Evolutionary conservation across 257 asterid genomes (phyloP), one percentile per base, ranked within the genome.

Genomic region (Plantago major): DNA sequence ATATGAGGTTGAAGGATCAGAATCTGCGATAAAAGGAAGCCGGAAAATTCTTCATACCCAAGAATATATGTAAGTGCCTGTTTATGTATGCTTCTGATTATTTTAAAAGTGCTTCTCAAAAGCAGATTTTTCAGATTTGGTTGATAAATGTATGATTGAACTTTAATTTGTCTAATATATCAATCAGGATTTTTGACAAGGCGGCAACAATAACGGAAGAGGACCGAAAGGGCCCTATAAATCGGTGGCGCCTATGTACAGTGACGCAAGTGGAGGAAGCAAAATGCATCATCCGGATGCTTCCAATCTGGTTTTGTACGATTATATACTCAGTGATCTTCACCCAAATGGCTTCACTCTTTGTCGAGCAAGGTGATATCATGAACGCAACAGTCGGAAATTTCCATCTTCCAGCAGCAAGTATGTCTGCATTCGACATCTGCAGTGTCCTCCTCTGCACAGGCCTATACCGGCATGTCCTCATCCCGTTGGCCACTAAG

Each of bases 281-380:
- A 14, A 88, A 88, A 71, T 88, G 95, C 68, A 82, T 85, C 10
- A 48, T 88, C 11, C 78, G 87, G 37, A 79, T 88, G 88, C 53
- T 75, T 9, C 96, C 96, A 2, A 75, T 88, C 18, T 88, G 96
- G 96, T 71, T 83, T 4, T 85, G 92, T 79, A 88, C 96, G 1
- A 88, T 88, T 14, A 76, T 85, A 56, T 88, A 88, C 76, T 88
- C 96, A 0, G 92, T 88, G 1, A 71, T 83, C 40, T 88, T 88
- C 86, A 83, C 95, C 15, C 96, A 85, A 62, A 88, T 88, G 96
- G 87, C 92, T 16, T 88, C 96, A 0, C 76, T 88, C 4, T 88
- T 88, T 42, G 96, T 88, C 0, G 96, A 88, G 73, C 96, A 85
- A 75, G 95, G 96, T 0, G 78, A 68, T 11, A 88, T 73, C 3